These are phyloP conservation scores for Poteriospumella lacustris DNA, from an alignment of 108 stramenopile species.

Conservation along the genomic window DNA sequence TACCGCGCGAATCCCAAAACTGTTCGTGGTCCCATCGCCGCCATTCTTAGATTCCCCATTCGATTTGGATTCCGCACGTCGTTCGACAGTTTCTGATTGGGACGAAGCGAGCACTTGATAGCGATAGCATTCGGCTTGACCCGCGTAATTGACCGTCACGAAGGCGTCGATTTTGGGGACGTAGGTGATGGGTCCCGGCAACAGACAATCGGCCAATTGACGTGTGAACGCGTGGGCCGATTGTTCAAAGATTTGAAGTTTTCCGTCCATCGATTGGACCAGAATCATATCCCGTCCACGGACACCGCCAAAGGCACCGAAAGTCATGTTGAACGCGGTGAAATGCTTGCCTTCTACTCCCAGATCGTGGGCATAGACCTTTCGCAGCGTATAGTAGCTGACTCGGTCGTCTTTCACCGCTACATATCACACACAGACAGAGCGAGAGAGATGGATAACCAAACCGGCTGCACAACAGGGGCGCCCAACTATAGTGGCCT, in stretches of 20 bases:
- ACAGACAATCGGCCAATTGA: slow-evolving; percentile 43
- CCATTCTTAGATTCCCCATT: background rate
- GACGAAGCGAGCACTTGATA: slow-evolving; percentile 40
- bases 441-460: background rate
- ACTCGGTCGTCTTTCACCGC: slow-evolving; percentile 30
- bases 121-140: slow-evolving; percentile 52
- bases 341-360: slow-evolving; percentile 54
- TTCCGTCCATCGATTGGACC: slow-evolving; percentile 60
- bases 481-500: background rate
- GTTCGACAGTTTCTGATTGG: background rate
- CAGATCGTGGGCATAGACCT: slow-evolving; percentile 49
- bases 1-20: background rate
- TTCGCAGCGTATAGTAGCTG: slow-evolving; percentile 37
- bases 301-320: slow-evolving; percentile 53
- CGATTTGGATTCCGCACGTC: background rate
- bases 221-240: slow-evolving; percentile 56
- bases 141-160: slow-evolving; percentile 41
- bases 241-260: slow-evolving; percentile 49
- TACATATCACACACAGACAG: too few species aligned
- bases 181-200: slow-evolving; percentile 54
- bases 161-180: slow-evolving; percentile 52
- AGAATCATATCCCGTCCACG: slow-evolving; percentile 38
- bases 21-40: background rate
- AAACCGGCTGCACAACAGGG: background rate
- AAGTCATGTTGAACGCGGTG: slow-evolving; percentile 54